Base-by-base conservation (phyloP, 192 early-diverging fungal species). In the Kickxella alabastrina region DNA sequence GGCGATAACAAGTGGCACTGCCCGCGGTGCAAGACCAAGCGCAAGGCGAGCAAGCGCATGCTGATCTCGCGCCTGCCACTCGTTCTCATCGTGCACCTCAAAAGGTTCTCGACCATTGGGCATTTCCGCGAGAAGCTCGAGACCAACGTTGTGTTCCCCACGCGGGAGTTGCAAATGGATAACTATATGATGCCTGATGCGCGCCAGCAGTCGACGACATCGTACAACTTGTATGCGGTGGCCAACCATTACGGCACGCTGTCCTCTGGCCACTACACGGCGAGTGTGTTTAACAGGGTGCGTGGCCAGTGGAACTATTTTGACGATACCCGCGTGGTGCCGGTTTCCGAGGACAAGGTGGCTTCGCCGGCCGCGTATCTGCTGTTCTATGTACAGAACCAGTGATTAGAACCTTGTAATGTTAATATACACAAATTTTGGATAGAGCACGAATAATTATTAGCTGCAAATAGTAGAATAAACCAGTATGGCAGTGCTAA, bases 71-170 rank as follows among this genome's bases (percentile, higher is more conserved):
- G 83, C 21, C 66, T 97, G 22, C 97, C 97, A 1, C 78, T 86
- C 41, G 85, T 99, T 25, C 68, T 99, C n/a, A 62, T 97, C 39
- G 82, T 99, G 43, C 92, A 97, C 51, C 52, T 99, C 56, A 99
- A 98, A 65, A 82, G 95, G 42, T 99, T 97, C 47, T 95, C 87
- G 15, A 92, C 80, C 26, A 75, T 90, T 45, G 95, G 95, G 0
- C 93, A 92, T 7, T 97, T 97, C 64, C 82, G 87, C 35, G 85
- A 95, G 63, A 97, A 97, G 58, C 61, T 99, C 24, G 92, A 93
- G 40, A 89, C 88, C 0, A 76, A 82, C 57, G 92, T 99, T 1
- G 72, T 87, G 42, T 92, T 92, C 49, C 93, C 94, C 3, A 73
- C 92, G 23, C 64, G 68, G 26, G 59, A 75, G 41, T 50, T 88